Conservation (phyloP, 1,284 basidiomycete genomes). For the Malassezia caprae region DNA sequence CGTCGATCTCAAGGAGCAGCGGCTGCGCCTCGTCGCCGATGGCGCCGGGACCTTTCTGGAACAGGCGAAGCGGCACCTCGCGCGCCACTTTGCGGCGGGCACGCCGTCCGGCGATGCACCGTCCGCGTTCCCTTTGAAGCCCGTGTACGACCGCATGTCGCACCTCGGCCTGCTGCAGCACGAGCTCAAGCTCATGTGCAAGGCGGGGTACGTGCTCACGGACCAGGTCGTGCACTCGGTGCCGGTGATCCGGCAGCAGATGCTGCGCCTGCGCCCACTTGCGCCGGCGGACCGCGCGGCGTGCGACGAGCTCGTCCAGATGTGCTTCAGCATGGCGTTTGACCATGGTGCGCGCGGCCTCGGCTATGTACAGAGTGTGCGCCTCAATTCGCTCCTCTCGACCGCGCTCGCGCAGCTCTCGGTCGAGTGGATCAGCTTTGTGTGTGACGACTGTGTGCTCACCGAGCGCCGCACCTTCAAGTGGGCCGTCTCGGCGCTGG, state of each 20-base stretch:
- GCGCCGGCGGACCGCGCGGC: conserved; percentile 18
- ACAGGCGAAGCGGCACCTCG: conserved; percentile 68
- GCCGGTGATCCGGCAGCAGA: conserved; percentile 26
- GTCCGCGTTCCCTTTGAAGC: conserved; percentile 50
- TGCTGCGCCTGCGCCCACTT: conserved; percentile 20
- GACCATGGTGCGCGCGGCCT: conserved; percentile 53
- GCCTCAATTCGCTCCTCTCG: conserved; percentile 37
- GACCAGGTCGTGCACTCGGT: conserved; percentile 75
- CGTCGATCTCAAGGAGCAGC: conserved; percentile 39
- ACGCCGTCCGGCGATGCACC: conserved; percentile 33
- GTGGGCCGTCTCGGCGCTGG: conserved; percentile 93
- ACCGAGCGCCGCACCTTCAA: conserved; percentile 93
- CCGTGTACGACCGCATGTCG: conserved; percentile 74
- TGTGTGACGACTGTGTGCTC: conserved; percentile 94
- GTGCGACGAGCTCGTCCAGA: conserved; percentile 68
- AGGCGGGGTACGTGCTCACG: conserved; percentile 77
- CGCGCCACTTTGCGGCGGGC: conserved; percentile 37
- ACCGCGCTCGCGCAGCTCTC: conserved; percentile 35
- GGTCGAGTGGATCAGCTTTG: conserved; percentile 80
- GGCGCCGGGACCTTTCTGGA: conserved; percentile 68
- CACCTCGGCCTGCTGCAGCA: conserved; percentile 81
- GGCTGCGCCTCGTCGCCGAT: conserved; percentile 51
- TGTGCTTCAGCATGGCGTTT: conserved; percentile 94
- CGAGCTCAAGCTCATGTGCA: conserved; percentile 78
- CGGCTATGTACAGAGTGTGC: conserved; percentile 41